Evolutionary conservation across 2,329 filamentous ascomycete species (phyloP).

Genomic region (Monilinia fructigena): DNA sequence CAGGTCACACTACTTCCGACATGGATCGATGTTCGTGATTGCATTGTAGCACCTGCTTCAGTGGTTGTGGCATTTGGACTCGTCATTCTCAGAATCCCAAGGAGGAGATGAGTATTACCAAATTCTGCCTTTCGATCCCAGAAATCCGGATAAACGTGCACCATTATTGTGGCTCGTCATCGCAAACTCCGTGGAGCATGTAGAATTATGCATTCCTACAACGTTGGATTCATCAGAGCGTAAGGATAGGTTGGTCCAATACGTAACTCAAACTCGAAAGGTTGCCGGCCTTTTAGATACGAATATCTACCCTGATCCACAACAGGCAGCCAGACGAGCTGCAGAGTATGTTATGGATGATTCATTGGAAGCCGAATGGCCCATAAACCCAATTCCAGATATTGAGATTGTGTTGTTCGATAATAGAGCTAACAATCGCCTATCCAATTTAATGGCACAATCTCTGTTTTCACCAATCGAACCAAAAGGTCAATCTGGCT

Average conservation of each 20-base stretch:
- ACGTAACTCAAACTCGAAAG: slow-evolving; percentile 31
- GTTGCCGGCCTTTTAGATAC: slow-evolving; percentile 28
- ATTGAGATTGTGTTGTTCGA: slow-evolving; percentile 26
- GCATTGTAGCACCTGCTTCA: slow-evolving; percentile 27
- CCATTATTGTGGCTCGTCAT: slow-evolving; percentile 36
- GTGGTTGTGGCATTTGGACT: slow-evolving; percentile 35
- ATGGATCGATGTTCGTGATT: slow-evolving; percentile 24
- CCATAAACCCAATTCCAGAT: slow-evolving; percentile 31
- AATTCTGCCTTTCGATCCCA: slow-evolving; percentile 25
- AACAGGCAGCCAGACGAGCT: slow-evolving; percentile 32
- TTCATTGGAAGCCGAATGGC: slow-evolving; percentile 28
- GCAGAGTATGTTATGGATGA: slow-evolving; percentile 31
- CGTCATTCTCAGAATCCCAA: slow-evolving; percentile 23
- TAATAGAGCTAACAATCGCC: not conserved
- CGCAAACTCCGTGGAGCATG: slow-evolving; percentile 38
- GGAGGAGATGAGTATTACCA: slow-evolving; percentile 23
- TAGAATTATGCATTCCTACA: slow-evolving; percentile 35
- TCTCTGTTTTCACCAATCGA: slow-evolving; percentile 19
- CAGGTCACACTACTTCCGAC: slow-evolving; percentile 35
- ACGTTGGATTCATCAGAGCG: slow-evolving; percentile 28
- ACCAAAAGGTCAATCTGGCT: not conserved
- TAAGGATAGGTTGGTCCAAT: slow-evolving; percentile 33
- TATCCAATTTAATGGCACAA: not conserved
- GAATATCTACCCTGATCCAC: slow-evolving; percentile 28
- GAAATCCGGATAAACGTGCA: slow-evolving; percentile 24